A percentile compares a stretch with the other conserved stretches of the same genome.
Evolutionary conservation across 2,329 filamentous ascomycete genomes (phyloP).

Genomic region (Diaporthe vexans): DNA sequence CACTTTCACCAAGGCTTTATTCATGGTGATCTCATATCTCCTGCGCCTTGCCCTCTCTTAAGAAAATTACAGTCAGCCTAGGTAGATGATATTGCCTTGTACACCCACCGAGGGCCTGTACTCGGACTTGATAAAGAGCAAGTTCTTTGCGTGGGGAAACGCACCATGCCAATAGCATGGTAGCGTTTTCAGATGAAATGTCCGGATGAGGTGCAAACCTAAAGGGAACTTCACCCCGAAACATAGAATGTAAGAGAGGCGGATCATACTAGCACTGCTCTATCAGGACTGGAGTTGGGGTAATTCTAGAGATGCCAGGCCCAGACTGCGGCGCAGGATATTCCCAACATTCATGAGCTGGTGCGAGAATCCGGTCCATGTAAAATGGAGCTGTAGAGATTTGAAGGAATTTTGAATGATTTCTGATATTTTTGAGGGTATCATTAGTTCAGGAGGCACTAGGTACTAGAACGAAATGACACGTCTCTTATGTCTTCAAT

Average conservation of each 20-base stretch:
- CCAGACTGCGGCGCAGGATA: accelerated
- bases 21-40: neutral
- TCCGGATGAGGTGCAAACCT: neutral
- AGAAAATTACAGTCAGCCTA: no score
- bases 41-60: neutral
- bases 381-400: no score
- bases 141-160: neutral
- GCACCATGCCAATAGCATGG: neutral
- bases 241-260: constrained; percentile 11
- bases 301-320: no score
- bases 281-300: neutral
- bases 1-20: neutral
- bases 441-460: neutral
- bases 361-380: no score
- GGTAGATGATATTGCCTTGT: neutral
- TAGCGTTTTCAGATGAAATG: neutral
- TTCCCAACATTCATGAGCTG: neutral
- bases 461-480: neutral
- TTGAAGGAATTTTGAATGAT: no score
- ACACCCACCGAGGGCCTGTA: no score
- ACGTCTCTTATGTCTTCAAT: neutral
- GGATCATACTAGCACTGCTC: neutral
- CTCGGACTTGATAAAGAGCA: neutral
- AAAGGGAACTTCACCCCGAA: neutral
- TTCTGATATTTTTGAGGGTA: neutral